Evolutionary conservation across 2,329 filamentous ascomycete species (phyloP).

Genomic region (Blastomyces parvus): DNA sequence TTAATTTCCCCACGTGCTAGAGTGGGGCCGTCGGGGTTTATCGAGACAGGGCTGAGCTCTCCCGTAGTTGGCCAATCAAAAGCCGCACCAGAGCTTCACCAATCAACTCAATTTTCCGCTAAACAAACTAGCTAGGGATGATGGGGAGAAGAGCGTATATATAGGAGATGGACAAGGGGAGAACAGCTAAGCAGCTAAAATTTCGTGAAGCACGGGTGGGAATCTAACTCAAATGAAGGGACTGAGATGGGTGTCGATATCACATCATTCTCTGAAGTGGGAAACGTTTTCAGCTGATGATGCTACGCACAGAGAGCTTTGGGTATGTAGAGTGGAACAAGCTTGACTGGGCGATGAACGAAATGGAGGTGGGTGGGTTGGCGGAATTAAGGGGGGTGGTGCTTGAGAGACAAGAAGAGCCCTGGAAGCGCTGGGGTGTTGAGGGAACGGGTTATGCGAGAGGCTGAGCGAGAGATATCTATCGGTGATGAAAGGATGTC

Average conservation of each 20-base stretch:
- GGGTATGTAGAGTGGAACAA: slow-evolving; percentile 12
- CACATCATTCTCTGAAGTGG: slow-evolving; percentile 27
- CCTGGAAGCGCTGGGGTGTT: not conserved
- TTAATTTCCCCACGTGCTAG: not conserved
- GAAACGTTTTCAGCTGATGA: slow-evolving; percentile 29
- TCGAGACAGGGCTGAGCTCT: not conserved
- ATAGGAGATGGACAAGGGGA: not conserved
- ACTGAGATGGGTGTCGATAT: slow-evolving; percentile 17
- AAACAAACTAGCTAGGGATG: not conserved
- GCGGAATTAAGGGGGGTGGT: not conserved
- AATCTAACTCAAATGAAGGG: not conserved
- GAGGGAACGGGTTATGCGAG: not conserved
- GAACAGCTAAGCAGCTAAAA: not conserved
- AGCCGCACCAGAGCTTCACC: not conserved
- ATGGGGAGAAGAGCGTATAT: not conserved
- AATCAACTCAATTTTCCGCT: not conserved
- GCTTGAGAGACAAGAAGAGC: not conserved
- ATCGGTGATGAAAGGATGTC: not conserved
- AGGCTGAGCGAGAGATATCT: not conserved
- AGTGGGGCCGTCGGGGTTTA: no score
- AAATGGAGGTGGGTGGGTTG: not conserved
- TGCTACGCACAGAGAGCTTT: slow-evolving; percentile 24
- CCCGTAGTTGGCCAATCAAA: not conserved
- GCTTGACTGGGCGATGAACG: not conserved
- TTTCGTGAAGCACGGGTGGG: not conserved